These are phyloP conservation scores for Amylocystis lapponica DNA, from an alignment of 768 basidiomycete species.

Conservation along the genomic window DNA sequence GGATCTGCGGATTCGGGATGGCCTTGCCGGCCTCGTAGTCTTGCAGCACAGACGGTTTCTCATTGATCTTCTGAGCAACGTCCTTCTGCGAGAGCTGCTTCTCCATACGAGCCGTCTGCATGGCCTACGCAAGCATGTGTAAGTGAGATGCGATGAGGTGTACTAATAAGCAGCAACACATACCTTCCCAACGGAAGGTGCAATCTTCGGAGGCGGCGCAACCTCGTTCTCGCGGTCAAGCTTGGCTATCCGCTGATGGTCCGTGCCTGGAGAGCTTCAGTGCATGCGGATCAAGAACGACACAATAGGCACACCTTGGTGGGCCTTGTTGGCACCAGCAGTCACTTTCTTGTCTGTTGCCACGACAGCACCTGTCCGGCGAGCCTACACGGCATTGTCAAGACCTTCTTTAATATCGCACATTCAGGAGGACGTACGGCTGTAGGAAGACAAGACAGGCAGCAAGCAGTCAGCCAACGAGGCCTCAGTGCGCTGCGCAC, in stretches of 20 bases:
- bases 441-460: constrained; percentile 19
- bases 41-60: constrained; percentile 82
- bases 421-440: constrained; percentile 43
- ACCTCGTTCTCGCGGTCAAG: constrained; percentile 95
- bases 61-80: constrained; percentile 87
- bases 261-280: constrained; percentile 54
- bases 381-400: constrained; percentile 45
- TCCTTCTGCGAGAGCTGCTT: constrained; percentile 87
- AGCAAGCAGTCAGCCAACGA: neutral
- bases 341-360: constrained; percentile 78
- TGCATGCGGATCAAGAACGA: neutral
- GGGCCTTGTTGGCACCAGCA: constrained; percentile 69
- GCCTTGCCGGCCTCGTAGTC: constrained; percentile 90
- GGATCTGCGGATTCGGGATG: constrained; percentile 79
- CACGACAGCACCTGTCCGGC: constrained; percentile 69
- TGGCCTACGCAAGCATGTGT: constrained; percentile 46
- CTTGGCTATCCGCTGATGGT: constrained; percentile 91
- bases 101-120: constrained; percentile 74
- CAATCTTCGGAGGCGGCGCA: constrained; percentile 81
- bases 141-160: neutral
- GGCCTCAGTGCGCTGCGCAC: neutral
- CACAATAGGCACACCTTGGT: constrained; percentile 45
- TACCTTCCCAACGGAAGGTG: constrained; percentile 68
- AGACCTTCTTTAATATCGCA: neutral
- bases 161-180: constrained; percentile 15